Evolutionary conservation across 2,329 filamentous ascomycete species (phyloP).

Genomic region (Pseudogymnoascus verrucosus): DNA sequence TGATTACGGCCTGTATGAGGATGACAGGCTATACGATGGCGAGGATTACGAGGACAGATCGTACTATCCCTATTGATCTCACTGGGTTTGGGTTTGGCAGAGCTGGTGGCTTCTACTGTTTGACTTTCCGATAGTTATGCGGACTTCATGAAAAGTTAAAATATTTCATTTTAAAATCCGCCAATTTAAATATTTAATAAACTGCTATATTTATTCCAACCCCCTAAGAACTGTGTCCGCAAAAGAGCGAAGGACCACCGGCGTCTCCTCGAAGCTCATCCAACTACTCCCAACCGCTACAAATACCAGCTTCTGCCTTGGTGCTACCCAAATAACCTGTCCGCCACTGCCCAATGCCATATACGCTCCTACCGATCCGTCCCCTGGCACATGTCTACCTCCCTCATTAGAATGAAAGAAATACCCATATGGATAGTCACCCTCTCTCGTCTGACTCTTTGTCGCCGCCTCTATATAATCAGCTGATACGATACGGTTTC

Average conservation of each 20-base stretch:
- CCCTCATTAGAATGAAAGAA: neutral
- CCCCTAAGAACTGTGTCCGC: neutral
- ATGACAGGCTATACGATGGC: neutral
- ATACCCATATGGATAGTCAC: slow-evolving; percentile 2
- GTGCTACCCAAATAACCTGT: slow-evolving; percentile 2
- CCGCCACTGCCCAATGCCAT: neutral
- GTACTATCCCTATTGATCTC: neutral
- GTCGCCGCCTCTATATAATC: neutral
- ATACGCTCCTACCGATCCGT: neutral
- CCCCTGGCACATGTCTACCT: neutral
- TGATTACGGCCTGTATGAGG: neutral
- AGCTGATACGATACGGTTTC: neutral
- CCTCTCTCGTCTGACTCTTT: neutral
- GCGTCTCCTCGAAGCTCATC: neutral
- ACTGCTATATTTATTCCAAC: neutral
- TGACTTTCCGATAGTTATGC: neutral
- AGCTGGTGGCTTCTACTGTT: neutral
- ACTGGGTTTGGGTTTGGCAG: neutral
- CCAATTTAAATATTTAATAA: neutral
- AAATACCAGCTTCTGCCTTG: neutral
- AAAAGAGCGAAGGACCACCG: neutral
- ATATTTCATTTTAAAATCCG: neutral
- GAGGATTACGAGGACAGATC: neutral
- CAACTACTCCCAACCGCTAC: neutral
- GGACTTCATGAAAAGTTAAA: neutral